phyloP scores from a whole-genome alignment of 2,329 filamentous ascomycete genomes.

The Scolecobasidium constrictum region DNA sequence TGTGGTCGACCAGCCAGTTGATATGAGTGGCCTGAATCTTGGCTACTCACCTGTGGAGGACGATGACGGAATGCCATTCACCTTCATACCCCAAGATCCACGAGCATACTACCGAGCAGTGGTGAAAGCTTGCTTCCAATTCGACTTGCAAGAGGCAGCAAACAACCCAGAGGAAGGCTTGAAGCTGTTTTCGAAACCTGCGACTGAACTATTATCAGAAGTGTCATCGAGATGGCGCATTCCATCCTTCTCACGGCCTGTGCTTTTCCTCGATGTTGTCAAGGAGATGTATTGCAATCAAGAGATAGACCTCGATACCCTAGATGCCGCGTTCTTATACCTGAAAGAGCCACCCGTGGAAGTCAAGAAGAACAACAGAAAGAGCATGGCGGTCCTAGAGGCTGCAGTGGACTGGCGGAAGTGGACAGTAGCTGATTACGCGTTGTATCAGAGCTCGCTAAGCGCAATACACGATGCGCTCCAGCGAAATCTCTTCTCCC shows the following conservation, averaged over 20 bases:
- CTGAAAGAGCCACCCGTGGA: constrained; percentile 62
- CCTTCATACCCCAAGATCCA: constrained; percentile 79
- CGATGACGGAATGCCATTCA: constrained; percentile 48
- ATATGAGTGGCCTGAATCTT: constrained; percentile 51
- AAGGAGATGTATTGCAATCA: constrained; percentile 76
- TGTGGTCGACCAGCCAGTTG: constrained; percentile 56
- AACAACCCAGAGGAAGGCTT: constrained; percentile 38
- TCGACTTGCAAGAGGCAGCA: constrained; percentile 45
- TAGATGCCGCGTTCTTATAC: constrained; percentile 75
- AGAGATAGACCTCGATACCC: constrained; percentile 67
- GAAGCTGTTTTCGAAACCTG: constrained; percentile 59
- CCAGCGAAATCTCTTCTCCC: constrained; percentile 74
- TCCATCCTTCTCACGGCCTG: constrained; percentile 67
- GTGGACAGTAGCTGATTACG: constrained; percentile 40
- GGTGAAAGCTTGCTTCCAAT: constrained; percentile 60
- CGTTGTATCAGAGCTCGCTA: constrained; percentile 62
- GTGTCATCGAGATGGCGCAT: constrained; percentile 82
- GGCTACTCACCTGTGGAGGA: constrained; percentile 31
- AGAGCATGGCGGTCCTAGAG: constrained; percentile 28
- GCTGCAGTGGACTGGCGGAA: constrained; percentile 37
- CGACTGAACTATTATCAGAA: constrained; percentile 73
- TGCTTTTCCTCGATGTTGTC: constrained; percentile 75
- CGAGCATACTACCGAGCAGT: constrained; percentile 76
- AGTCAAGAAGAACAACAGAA: constrained; percentile 48
- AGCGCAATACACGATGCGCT: constrained; percentile 68